A percentile compares a stretch with the other conserved stretches of the same genome.
Evolutionary conservation across 208 protist genomes (phyloP).

Genomic region (Acanthamoeba royreba): DNA sequence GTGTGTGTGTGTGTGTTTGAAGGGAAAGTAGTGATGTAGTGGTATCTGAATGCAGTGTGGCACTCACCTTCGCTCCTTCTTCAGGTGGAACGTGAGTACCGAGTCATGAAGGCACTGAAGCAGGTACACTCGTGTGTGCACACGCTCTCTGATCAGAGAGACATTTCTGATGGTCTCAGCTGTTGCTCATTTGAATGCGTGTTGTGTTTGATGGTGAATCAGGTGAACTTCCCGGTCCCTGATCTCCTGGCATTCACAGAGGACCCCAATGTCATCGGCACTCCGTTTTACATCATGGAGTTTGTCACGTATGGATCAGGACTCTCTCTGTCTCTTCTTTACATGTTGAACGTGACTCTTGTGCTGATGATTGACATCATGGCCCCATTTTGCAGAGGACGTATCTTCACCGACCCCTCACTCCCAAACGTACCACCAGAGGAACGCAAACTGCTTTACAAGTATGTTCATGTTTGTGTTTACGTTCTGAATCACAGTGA

Average conservation of each 20-base stretch:
- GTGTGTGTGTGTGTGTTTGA: no score
- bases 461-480: no score
- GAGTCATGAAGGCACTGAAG: no score
- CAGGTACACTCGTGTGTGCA: no score
- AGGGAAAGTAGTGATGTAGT: no score
- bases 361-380: background rate
- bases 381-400: background rate
- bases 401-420: background rate
- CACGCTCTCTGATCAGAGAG: no score
- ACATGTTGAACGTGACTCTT: no score
- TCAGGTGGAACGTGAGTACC: background rate
- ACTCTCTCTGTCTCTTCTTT: background rate
- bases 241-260: slow-evolving; percentile 62
- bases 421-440: background rate
- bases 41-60: no score
- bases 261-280: slow-evolving; percentile 78
- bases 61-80: no score
- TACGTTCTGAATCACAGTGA: no score
- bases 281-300: slow-evolving; percentile 80
- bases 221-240: slow-evolving; percentile 72
- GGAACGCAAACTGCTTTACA: background rate
- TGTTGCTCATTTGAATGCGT: background rate
- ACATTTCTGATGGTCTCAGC: no score
- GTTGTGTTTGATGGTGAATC: no score
- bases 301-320: slow-evolving; percentile 16